Conservation (phyloP, 306 rosid genomes). For the Dalbergia cultrata region DNA sequence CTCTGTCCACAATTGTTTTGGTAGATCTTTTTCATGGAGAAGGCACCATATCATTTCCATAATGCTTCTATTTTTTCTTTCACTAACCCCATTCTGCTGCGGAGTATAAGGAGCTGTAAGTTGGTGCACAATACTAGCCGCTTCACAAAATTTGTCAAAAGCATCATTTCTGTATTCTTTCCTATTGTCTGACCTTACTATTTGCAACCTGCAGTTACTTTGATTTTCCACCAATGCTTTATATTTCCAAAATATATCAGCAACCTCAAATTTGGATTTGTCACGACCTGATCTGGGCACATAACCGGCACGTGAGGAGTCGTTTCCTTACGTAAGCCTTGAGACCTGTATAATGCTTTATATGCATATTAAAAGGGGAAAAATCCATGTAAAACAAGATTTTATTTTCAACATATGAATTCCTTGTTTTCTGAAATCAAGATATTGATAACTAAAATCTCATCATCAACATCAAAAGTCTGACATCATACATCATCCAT, state of each 20-base stretch:
- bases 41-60: neutral
- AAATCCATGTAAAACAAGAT: no score
- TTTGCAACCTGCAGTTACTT: neutral
- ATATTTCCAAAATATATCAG: neutral
- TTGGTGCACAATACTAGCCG: neutral
- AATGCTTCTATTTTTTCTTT: no score
- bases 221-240: conserved; percentile 3
- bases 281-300: no score
- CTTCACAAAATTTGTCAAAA: conserved; percentile 6
- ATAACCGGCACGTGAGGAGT: no score
- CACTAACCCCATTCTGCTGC: neutral
- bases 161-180: neutral
- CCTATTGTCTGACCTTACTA: neutral
- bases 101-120: neutral
- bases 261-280: neutral
- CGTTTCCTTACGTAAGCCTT: no score
- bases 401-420: no score
- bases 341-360: no score
- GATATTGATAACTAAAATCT: no score
- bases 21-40: neutral
- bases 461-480: no score
- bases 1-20: neutral
- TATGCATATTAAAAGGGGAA: no score
- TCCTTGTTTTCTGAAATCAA: no score
- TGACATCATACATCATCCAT: no score